These are phyloP conservation scores for Nothomitra cinnamomea DNA, from an alignment of 2,329 filamentous ascomycete species.

Conservation along the genomic window DNA sequence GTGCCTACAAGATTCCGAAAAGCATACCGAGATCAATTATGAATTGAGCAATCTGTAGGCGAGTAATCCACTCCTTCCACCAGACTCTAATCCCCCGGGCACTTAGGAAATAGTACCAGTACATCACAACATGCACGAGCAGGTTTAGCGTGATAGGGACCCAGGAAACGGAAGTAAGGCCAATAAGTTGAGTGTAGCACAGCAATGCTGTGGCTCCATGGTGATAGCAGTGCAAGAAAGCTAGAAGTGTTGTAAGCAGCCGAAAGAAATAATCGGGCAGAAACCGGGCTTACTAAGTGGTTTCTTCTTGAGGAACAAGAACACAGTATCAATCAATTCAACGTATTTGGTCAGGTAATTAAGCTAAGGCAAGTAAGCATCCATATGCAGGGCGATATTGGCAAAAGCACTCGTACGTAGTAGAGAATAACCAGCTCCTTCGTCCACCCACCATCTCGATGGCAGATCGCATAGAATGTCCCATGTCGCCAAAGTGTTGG, in stretches of 20 bases:
- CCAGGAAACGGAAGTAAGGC: constrained; percentile 87
- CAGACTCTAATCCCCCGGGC: constrained; percentile 88
- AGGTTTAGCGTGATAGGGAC: constrained; percentile 86
- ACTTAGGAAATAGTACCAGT: constrained; percentile 99
- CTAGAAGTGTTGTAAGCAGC: constrained; percentile 14
- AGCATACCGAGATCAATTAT: constrained; percentile 75
- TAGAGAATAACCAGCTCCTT: constrained; percentile 85
- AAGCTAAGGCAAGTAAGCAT: constrained; percentile 37
- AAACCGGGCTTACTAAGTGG: constrained; percentile 49
- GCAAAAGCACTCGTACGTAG: constrained; percentile 51
- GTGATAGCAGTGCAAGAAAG: constrained; percentile 98
- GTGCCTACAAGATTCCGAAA: not conserved
- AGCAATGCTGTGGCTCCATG: constrained; percentile 92
- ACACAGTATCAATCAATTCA: constrained; percentile 86
- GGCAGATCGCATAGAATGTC: constrained; percentile 79
- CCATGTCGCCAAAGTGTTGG: constrained; percentile 66
- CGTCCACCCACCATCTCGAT: constrained; percentile 74
- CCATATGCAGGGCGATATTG: not conserved
- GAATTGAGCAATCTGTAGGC: constrained; percentile 93
- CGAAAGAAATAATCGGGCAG: not conserved
- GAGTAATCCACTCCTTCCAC: constrained; percentile 99
- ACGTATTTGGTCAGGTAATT: constrained; percentile 98
- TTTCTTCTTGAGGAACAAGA: constrained; percentile 99
- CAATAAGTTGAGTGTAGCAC: constrained; percentile 94
- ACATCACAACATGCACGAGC: constrained; percentile 94